These are phyloP conservation scores for Eragrostis nindensis DNA, from an alignment of 176 grass and related monocot species.

Conservation along the genomic window DNA sequence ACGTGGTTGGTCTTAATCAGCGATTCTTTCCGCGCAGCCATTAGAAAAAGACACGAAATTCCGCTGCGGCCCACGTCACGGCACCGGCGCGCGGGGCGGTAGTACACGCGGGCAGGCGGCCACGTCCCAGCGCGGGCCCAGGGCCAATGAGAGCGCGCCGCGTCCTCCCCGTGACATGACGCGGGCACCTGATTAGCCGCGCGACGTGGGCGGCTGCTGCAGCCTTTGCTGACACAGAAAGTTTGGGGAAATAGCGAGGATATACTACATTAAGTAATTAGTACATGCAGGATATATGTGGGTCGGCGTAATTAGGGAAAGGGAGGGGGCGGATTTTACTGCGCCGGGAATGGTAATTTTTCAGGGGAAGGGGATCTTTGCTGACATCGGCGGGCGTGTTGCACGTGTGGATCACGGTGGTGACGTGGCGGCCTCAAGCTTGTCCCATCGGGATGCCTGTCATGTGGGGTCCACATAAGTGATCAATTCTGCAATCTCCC, in stretches of 20 bases:
- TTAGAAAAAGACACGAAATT: not conserved
- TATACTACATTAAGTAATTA: too few species aligned
- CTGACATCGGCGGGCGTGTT: not conserved
- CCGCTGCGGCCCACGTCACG: not conserved
- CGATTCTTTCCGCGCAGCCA: not conserved
- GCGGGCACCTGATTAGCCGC: conserved; percentile 35
- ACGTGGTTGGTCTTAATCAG: not conserved
- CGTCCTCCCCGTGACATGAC: conserved; percentile 11
- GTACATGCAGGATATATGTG: too few species aligned
- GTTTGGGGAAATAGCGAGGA: too few species aligned
- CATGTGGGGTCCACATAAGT: too few species aligned
- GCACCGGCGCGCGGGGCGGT: not conserved
- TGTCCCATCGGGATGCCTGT: not conserved
- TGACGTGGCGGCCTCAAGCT: not conserved
- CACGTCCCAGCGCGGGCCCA: not conserved
- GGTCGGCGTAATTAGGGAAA: too few species aligned
- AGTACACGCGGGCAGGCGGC: not conserved
- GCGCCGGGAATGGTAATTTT: not conserved
- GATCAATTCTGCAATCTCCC: too few species aligned
- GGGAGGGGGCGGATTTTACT: not conserved
- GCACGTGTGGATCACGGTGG: not conserved
- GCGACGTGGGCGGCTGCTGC: not conserved
- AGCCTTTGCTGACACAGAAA: not conserved
- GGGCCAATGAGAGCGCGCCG: not conserved
- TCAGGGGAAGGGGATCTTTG: too few species aligned